These are phyloP conservation scores for Herpetomonas tarakana DNA, from an alignment of 208 protist genomes.

Conservation along the genomic window DNA sequence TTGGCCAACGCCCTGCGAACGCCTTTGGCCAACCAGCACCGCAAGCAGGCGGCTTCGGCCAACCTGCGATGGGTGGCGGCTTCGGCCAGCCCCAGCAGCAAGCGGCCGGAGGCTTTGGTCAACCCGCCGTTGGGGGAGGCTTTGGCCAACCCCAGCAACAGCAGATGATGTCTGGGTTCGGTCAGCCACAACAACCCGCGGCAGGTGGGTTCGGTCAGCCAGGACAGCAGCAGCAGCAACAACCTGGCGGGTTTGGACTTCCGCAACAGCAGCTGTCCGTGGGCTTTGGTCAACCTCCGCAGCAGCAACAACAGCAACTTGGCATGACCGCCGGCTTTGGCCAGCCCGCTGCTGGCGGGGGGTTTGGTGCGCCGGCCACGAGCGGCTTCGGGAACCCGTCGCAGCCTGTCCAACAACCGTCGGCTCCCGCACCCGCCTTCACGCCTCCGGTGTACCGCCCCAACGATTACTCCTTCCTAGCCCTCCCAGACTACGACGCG, in stretches of 20 bases:
- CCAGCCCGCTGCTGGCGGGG: too few relatives aligned
- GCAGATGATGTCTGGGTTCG: too few relatives aligned
- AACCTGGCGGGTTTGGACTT: conserved; percentile 12
- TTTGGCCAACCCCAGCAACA: neutral
- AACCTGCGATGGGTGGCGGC: conserved; percentile 15
- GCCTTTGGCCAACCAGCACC: conserved; percentile 12
- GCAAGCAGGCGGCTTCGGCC: conserved; percentile 41
- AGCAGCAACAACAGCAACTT: conserved; percentile 7
- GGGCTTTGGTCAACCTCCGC: neutral
- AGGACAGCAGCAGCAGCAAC: conserved; percentile 3
- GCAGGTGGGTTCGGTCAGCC: conserved; percentile 1
- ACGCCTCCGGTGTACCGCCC: conserved; percentile 19
- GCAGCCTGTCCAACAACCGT: neutral
- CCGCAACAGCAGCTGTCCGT: neutral
- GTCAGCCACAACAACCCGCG: conserved; percentile 8
- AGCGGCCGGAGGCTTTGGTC: conserved; percentile 30
- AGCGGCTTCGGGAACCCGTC: neutral
- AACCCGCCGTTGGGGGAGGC: conserved; percentile 16
- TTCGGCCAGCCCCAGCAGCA: conserved; percentile 14
- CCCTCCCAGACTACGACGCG: conserved; percentile 71
- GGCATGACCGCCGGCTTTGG: neutral
- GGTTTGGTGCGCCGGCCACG: neutral
- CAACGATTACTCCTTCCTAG: conserved; percentile 52
- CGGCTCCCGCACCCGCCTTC: neutral
- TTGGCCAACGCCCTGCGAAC: conserved; percentile 20